Conservation (phyloP, 805 yeast genomes). For the Candida peoriensis region DNA sequence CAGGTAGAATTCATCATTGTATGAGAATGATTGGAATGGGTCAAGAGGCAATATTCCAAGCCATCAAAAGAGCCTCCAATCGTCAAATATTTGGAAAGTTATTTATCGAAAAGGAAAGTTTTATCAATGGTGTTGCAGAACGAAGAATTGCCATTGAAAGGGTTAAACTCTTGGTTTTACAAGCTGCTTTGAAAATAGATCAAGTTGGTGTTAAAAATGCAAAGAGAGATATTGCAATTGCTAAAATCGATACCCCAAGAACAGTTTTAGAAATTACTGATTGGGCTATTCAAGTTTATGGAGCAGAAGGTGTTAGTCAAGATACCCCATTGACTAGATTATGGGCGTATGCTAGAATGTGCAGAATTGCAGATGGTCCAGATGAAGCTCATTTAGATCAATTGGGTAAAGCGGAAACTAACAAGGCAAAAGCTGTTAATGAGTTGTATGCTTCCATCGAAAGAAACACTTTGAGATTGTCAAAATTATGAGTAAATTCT, state of each 20-base stretch:
- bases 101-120: constrained; percentile 45
- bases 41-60: constrained; percentile 45
- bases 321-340: constrained; percentile 53
- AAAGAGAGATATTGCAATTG: constrained; percentile 51
- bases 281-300: constrained; percentile 60
- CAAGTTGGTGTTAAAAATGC: constrained; percentile 49
- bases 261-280: constrained; percentile 47
- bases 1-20: constrained; percentile 69
- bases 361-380: constrained; percentile 66
- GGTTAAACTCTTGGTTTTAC: constrained; percentile 48
- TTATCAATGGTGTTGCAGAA: constrained; percentile 44
- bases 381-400: constrained; percentile 61
- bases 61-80: constrained; percentile 45
- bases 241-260: constrained; percentile 59
- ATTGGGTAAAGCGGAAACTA: constrained; percentile 44
- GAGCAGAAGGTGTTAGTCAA: constrained; percentile 61
- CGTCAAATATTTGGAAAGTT: constrained; percentile 49
- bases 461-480: constrained; percentile 14
- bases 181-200: constrained; percentile 60
- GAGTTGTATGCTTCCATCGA: constrained; percentile 24
- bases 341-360: constrained; percentile 48
- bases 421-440: constrained; percentile 32
- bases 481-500: constrained; percentile 12
- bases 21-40: constrained; percentile 62
- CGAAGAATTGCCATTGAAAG: constrained; percentile 48